Percentiles rank a stretch among this genome's conserved stretches.
phyloP scores from a whole-genome alignment of 805 yeast genomes.

The Torulaspora quercuum region DNA sequence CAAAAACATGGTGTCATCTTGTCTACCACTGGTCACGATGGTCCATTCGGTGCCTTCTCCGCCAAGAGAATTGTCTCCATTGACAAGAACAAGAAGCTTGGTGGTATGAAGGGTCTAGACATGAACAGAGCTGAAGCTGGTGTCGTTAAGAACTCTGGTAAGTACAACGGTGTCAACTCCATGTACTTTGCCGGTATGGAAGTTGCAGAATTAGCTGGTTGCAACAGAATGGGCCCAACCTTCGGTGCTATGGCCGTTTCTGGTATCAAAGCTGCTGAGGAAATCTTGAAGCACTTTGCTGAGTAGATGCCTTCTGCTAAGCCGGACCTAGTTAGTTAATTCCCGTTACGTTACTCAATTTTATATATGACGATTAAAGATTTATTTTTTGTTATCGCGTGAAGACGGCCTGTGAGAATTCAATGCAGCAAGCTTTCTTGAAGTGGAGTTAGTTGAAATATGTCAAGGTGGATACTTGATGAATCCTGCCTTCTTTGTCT shows the following conservation, averaged over 20 bases:
- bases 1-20: slow-evolving; percentile 49
- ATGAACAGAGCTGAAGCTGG: slow-evolving; percentile 77
- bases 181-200: slow-evolving; percentile 63
- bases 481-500: too few relatives aligned
- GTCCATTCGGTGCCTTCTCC: slow-evolving; percentile 77
- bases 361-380: neutral
- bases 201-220: slow-evolving; percentile 70
- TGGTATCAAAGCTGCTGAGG: slow-evolving; percentile 76
- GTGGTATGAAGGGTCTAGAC: slow-evolving; percentile 75
- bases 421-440: too few relatives aligned
- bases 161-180: slow-evolving; percentile 30
- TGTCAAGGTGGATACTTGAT: too few relatives aligned
- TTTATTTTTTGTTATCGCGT: neutral
- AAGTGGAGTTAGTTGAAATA: too few relatives aligned
- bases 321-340: neutral
- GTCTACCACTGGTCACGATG: slow-evolving; percentile 78
- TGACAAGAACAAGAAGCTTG: slow-evolving; percentile 47
- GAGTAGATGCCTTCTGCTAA: slow-evolving; percentile 6
- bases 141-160: slow-evolving; percentile 64
- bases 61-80: slow-evolving; percentile 63
- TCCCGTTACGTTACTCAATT: too few relatives aligned
- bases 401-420: neutral
- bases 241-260: slow-evolving; percentile 78
- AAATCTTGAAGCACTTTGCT: slow-evolving; percentile 35
- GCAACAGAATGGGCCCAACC: slow-evolving; percentile 81